phyloP scores from a whole-genome alignment of 192 early-diverging fungal species.

The Neocallimastix lanati region DNA sequence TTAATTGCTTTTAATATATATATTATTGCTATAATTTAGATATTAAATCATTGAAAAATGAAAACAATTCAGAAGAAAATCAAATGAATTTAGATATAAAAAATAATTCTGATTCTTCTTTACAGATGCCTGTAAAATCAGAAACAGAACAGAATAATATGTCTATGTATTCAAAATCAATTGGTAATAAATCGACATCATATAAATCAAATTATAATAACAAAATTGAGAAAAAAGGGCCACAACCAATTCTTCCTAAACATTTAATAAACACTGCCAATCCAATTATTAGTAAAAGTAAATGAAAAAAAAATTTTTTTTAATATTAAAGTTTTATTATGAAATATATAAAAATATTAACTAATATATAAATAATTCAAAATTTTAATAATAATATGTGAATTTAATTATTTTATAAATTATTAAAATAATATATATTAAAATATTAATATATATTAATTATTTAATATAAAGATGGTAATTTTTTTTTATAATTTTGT shows the following conservation, averaged over 20 bases:
- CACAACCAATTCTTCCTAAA: not conserved
- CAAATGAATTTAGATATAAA: not conserved
- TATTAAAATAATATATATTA: no score
- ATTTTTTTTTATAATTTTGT: no score
- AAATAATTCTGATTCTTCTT: not conserved
- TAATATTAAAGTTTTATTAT: no score
- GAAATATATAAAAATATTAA: no score
- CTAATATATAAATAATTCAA: no score
- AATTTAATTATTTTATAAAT: no score
- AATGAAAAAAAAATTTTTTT: no score
- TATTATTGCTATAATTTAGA: no score
- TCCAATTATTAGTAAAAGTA: not conserved
- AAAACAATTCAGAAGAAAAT: not conserved
- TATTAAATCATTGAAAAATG: not conserved
- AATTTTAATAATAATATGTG: no score
- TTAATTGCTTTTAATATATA: no score
- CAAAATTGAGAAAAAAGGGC: not conserved
- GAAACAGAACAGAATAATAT: not conserved
- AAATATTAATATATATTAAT: no score
- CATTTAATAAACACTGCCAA: not conserved
- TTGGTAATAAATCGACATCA: not conserved
- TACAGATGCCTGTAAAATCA: not conserved
- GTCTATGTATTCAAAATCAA: not conserved
- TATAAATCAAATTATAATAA: not conserved
- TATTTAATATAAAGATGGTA: no score